Evolutionary conservation across 805 yeast genomes (phyloP).

Genomic region (Phaffomyces opuntiae): DNA sequence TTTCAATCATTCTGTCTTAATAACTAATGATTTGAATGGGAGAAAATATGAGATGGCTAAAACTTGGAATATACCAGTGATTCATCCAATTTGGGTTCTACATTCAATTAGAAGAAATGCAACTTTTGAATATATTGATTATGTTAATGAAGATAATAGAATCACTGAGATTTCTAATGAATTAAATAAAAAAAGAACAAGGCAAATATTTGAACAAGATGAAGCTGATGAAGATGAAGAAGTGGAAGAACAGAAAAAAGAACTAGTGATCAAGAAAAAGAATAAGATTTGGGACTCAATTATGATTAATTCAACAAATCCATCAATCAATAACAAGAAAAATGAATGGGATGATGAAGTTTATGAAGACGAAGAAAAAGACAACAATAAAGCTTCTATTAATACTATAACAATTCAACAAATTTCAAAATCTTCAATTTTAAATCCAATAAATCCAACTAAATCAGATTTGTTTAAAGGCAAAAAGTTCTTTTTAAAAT

Average conservation of each 20-base stretch:
- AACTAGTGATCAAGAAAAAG: slow-evolving; percentile 14
- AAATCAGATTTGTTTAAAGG: slow-evolving; percentile 32
- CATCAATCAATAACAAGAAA: slow-evolving; percentile 1
- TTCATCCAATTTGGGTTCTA: slow-evolving; percentile 36
- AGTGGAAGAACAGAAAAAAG: slow-evolving; percentile 7
- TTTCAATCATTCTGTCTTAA: slow-evolving; percentile 34
- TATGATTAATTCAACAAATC: slow-evolving; percentile 10
- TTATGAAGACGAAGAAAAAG: slow-evolving; percentile 2
- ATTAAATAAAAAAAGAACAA: slow-evolving; percentile 14
- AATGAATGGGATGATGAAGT: slow-evolving; percentile 20
- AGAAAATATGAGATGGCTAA: slow-evolving; percentile 42
- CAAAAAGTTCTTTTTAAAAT: slow-evolving; percentile 34
- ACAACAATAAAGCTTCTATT: background rate
- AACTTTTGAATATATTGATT: slow-evolving; percentile 26
- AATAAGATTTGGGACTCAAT: slow-evolving; percentile 38
- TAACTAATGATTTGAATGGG: slow-evolving; percentile 46
- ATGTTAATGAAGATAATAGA: slow-evolving; percentile 11
- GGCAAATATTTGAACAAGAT: background rate
- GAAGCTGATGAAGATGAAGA: slow-evolving; percentile 6
- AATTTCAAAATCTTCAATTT: slow-evolving; percentile 3
- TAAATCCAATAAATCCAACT: background rate
- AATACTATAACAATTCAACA: slow-evolving; percentile 4
- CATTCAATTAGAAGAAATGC: slow-evolving; percentile 33
- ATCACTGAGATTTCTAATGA: slow-evolving; percentile 26
- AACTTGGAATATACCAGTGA: slow-evolving; percentile 33